Evolutionary conservation across 2,329 filamentous ascomycete genomes (phyloP).

Genomic region (Graphiopsis chlorocephala): DNA sequence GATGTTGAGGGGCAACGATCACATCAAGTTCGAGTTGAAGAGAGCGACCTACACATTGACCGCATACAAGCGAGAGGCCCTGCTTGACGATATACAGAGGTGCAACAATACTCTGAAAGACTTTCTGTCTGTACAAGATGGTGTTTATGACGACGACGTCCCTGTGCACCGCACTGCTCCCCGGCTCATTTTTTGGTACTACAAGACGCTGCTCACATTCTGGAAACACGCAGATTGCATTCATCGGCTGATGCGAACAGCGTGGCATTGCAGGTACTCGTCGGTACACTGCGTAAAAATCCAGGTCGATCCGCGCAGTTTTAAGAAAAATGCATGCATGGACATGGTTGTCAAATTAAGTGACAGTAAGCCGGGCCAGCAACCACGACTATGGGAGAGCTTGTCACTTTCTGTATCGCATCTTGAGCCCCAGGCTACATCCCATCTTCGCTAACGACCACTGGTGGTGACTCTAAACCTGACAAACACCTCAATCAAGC

Average conservation of each 20-base stretch:
- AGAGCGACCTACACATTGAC: not conserved
- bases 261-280: not conserved
- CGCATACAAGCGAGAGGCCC: not conserved
- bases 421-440: not conserved
- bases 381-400: not conserved
- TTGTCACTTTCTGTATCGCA: not conserved
- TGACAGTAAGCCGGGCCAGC: not conserved
- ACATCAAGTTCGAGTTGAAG: not conserved
- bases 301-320: not conserved
- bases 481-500: not conserved
- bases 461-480: not conserved
- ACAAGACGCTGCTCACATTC: not conserved
- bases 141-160: not conserved
- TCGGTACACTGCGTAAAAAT: not conserved
- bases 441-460: not conserved
- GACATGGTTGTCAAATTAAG: not conserved
- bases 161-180: not conserved
- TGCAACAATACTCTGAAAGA: not conserved
- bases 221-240: conserved; percentile 2
- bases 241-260: not conserved
- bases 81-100: not conserved
- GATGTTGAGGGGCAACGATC: not conserved
- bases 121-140: not conserved
- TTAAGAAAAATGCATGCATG: not conserved
- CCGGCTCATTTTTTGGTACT: not conserved